A percentile compares a stretch with the other conserved stretches of the same genome.
These are phyloP conservation scores for Globisporangium okanoganense DNA, from an alignment of 352 stramenopile species.

Conservation along the genomic window DNA sequence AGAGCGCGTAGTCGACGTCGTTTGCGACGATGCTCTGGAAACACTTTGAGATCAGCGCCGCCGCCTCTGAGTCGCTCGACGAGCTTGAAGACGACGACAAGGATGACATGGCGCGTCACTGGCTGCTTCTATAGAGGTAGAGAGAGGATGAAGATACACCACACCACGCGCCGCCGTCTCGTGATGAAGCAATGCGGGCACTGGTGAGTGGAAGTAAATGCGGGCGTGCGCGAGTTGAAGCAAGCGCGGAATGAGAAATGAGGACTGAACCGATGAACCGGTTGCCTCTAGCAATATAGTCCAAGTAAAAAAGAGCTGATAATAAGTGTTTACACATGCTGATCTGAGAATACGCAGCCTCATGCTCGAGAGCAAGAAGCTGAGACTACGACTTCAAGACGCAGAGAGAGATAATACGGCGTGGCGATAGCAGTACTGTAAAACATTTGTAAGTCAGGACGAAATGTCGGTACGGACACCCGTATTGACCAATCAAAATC, in stretches of 20 bases:
- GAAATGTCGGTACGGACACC: too few species aligned
- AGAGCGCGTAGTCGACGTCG: conserved; percentile 47
- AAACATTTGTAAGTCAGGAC: too few species aligned
- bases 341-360: too few species aligned
- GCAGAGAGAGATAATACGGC: too few species aligned
- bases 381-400: too few species aligned
- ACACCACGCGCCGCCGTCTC: neutral
- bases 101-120: neutral
- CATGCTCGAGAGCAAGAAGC: too few species aligned
- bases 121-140: neutral
- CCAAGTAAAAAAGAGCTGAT: too few species aligned
- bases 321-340: too few species aligned
- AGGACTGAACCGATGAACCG: neutral
- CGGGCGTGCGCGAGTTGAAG: neutral
- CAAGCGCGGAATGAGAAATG: neutral
- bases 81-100: conserved; percentile 9
- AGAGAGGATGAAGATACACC: neutral
- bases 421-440: too few species aligned
- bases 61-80: conserved; percentile 17
- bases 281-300: too few species aligned
- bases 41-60: conserved; percentile 28
- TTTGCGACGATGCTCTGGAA: conserved; percentile 29
- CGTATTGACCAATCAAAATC: too few species aligned
- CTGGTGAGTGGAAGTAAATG: too few species aligned
- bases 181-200: neutral